Evolutionary conservation across 2,329 filamentous ascomycete genomes (phyloP).

Genomic region (Teratosphaeria nubilosa): DNA sequence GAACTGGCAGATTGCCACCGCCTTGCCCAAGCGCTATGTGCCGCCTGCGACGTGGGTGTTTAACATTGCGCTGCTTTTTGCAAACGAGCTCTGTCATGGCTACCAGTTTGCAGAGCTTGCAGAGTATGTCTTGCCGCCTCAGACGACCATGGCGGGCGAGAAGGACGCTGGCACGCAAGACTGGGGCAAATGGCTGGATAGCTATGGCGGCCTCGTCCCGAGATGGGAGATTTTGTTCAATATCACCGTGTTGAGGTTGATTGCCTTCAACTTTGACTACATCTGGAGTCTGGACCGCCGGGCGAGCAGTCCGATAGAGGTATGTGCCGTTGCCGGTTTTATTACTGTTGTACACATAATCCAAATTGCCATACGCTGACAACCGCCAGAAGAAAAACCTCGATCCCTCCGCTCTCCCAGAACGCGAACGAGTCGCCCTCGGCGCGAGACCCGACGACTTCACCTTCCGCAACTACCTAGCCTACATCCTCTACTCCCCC

Average conservation of each 20-base stretch:
- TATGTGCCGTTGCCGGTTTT: slow-evolving; percentile 37
- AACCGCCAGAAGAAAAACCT: slow-evolving; percentile 89
- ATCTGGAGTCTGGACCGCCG: slow-evolving; percentile 74
- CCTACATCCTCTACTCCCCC: slow-evolving; percentile 82
- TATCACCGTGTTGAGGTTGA: slow-evolving; percentile 78
- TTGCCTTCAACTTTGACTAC: slow-evolving; percentile 96
- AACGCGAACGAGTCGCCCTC: slow-evolving; percentile 72
- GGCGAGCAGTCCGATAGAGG: slow-evolving; percentile 64
- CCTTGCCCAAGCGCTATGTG: slow-evolving; percentile 58
- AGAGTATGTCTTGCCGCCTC: slow-evolving; percentile 36
- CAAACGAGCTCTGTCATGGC: slow-evolving; percentile 74
- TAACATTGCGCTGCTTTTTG: slow-evolving; percentile 75
- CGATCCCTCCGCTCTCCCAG: slow-evolving; percentile 75
- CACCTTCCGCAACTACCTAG: slow-evolving; percentile 75
- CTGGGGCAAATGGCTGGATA: slow-evolving; percentile 66
- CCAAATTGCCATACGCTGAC: slow-evolving; percentile 42
- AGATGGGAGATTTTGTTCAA: slow-evolving; percentile 99
- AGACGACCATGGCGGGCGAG: slow-evolving; percentile 30
- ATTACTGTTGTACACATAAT: neutral
- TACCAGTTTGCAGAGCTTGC: slow-evolving; percentile 63
- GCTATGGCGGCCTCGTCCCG: slow-evolving; percentile 69
- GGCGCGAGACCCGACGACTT: slow-evolving; percentile 64
- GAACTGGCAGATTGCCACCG: slow-evolving; percentile 72
- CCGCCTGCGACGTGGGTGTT: slow-evolving; percentile 79
- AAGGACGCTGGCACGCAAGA: slow-evolving; percentile 23